Evolutionary conservation across 345 rosid genomes (phyloP), one percentile per base, ranked within the genome.

Genomic region (Salix koriyanagi): DNA sequence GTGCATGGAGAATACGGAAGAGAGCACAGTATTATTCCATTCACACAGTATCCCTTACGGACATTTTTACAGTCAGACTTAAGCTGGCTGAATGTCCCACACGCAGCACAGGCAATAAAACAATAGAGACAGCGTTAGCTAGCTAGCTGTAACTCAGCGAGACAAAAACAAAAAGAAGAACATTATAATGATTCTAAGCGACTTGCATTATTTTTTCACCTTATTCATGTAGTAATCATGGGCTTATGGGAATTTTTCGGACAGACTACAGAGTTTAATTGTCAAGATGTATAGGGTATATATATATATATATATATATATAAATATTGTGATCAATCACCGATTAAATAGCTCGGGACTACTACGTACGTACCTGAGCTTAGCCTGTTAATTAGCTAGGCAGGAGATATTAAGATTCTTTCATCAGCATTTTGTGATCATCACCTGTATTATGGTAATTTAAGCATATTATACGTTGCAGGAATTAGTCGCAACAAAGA

Each of bases 91-190:
- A 76, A 74, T 79, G 81, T 81, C 77, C 82, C 84, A 76, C 80
- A 76, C 48, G 80, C 77, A 72, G 70, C 75, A 73, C 72, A 21
- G 28, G 75, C 70, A 61, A 65, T 72, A 71, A 71, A 73, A 81
- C 48, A 52, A 75, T n/a, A 14, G 50, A 56, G 50, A 56, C 36
- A 32, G 12, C 72, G 58, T 75, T 67, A 61, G 56, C 54, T 34
- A 44, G 80, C 37, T 79, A 73, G 81, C 83, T 80, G 84, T 77
- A 83, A 61, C 79, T 74, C 77, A 74, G 48, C 69, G 58, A 62
- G 37, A 36, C 7, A 34, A 34, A 36, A 36, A 26, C 26, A 36
- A 36, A 36, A 2, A 23, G 39, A 18, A 77, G 65, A 71, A n/a
- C 75, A 60, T 73, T 32, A 70, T 77, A 28, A 67, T 75, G 50